Base-by-base conservation (phyloP, 1,284 basidiomycete species). In the Tremellales sp. region DNA sequence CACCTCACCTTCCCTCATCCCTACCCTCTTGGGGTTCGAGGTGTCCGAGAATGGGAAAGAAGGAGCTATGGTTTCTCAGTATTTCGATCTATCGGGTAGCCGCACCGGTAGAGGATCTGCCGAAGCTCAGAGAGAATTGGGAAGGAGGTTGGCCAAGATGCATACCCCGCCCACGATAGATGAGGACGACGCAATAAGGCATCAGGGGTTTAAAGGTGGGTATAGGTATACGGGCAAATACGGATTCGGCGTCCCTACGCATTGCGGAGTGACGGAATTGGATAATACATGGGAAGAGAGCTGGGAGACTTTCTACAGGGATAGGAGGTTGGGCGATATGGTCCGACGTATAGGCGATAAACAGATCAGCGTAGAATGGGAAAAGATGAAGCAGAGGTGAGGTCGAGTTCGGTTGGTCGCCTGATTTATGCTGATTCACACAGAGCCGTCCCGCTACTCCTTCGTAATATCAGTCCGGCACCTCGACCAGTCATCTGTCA, bases 401-500 rank as follows among this genome's bases (percentile, higher is more conserved):
- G 84, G 74, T 3, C 6, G 21, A 27, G n/a, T 31, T 31, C 27
- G 15, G 4, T 10, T 13, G 11, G 23, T 11, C 13, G 4, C 12
- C 44, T 37, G 35, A 45, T 19, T 25, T 19, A 26, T 17, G 17
- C 19, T 8, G 10, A 3, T 23, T 35, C 6, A 4, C n/a, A 11
- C 65, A 91, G 89, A 49, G 84, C 86, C 5, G 83, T 91, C 55
- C 87, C 89, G 0, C 79, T 82, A 51, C 75, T 92, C 6, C 78
- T 93, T 35, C 77, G 80, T 8, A 70, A 80, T 0, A 65, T 76
- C 43, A 68, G 85, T 31, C 75, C 77, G 1, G 39, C 60, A 2
- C 79, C 89, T 8, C 70, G 82, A 44, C 88, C 89, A 2, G 87
- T 86, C 1, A 79, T 91, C 19, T 73, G 89, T 4, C 89, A 93